Conservation (phyloP, 2,329 filamentous ascomycete species). For the Samsoniella hepiali region DNA sequence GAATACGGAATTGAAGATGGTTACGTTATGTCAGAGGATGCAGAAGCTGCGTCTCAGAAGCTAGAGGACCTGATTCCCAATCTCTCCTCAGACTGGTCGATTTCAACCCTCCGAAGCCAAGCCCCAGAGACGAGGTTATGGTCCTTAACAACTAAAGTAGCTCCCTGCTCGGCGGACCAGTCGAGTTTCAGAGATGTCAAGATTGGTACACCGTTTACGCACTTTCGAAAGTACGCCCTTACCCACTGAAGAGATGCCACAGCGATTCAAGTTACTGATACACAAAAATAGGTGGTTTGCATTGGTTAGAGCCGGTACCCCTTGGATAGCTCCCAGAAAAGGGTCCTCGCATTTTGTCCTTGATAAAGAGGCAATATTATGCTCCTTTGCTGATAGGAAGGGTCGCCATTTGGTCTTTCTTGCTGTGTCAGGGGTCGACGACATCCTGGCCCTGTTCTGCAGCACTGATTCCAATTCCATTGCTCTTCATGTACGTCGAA, state of each 20-base stretch:
- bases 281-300: slow-evolving; percentile 65
- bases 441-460: slow-evolving; percentile 67
- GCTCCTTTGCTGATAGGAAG: slow-evolving; percentile 69
- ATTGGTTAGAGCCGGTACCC: slow-evolving; percentile 71
- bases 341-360: slow-evolving; percentile 64
- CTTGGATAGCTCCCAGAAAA: slow-evolving; percentile 88
- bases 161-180: slow-evolving; percentile 52
- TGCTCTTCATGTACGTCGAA: slow-evolving; percentile 56
- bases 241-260: not conserved
- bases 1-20: slow-evolving; percentile 63
- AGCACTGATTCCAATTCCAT: slow-evolving; percentile 64
- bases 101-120: slow-evolving; percentile 58
- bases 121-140: slow-evolving; percentile 68
- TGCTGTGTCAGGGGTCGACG: slow-evolving; percentile 69
- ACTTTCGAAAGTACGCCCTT: slow-evolving; percentile 46
- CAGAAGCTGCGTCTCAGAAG: slow-evolving; percentile 33
- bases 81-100: slow-evolving; percentile 53
- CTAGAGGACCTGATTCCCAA: slow-evolving; percentile 55
- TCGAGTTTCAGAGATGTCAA: slow-evolving; percentile 55
- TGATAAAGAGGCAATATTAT: slow-evolving; percentile 74
- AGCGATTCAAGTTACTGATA: slow-evolving; percentile 2
- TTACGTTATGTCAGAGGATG: slow-evolving; percentile 47
- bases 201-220: slow-evolving; percentile 61
- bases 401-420: slow-evolving; percentile 76
- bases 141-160: slow-evolving; percentile 58